phyloP scores from a whole-genome alignment of 768 basidiomycete species.

The Panaeolus papilionaceus region DNA sequence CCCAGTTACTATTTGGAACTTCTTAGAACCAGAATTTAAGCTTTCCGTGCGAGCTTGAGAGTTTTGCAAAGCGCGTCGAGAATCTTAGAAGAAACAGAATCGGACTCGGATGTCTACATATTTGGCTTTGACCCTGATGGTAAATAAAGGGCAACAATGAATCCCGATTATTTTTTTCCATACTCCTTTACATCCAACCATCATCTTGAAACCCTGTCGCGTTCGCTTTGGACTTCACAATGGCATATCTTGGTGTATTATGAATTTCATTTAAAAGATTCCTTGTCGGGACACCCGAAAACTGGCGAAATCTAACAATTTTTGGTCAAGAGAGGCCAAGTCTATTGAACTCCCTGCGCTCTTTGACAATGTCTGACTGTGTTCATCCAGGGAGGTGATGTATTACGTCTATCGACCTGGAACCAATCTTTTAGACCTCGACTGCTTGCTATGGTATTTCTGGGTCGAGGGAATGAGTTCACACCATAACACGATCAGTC shows the following conservation, averaged over 20 bases:
- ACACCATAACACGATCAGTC: neutral
- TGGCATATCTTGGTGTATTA: neutral
- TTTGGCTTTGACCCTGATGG: neutral
- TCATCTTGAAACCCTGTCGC: constrained; percentile 6
- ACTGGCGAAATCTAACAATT: neutral
- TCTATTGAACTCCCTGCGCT: constrained; percentile 9
- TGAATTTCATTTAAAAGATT: neutral
- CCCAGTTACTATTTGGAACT: neutral
- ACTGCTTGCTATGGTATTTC: constrained; percentile 2
- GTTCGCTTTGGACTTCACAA: neutral
- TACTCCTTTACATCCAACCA: neutral
- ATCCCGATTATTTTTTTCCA: neutral
- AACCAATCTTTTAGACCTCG: constrained; percentile 6
- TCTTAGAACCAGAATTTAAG: neutral
- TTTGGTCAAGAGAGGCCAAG: neutral
- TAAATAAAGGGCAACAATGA: neutral
- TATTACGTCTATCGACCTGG: constrained; percentile 5
- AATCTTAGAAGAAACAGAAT: too few species aligned
- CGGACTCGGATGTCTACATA: neutral
- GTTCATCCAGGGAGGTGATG: constrained; percentile 2
- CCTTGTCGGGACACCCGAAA: constrained; percentile 1
- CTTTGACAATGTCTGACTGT: constrained; percentile 1
- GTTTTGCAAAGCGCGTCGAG: too few species aligned
- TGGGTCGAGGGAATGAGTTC: neutral
- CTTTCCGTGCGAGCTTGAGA: neutral